Evolutionary conservation across 306 rosid species (phyloP), one percentile per base, ranked within the genome.

Genomic region (Dicorynia guianensis): DNA sequence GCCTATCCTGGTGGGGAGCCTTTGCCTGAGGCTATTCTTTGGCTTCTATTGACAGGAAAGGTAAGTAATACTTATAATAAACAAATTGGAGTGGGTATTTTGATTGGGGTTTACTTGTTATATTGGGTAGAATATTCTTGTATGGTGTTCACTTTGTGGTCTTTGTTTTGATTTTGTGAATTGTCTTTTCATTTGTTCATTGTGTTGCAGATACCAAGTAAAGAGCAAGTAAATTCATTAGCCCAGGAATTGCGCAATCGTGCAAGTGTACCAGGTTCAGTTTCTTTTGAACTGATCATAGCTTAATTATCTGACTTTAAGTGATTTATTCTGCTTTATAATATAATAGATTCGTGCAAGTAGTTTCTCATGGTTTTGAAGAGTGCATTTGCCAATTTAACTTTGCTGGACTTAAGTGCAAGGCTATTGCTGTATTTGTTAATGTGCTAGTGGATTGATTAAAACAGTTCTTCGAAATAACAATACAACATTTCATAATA

Each of bases 21-120:
- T 47, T 76, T 95, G 85, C 99, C 97, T 10, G 99, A 95, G 88
- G 90, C 92, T 76, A 84, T 92, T 71, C 87, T 95, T 12, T 95
- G 99, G 99, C 93, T 95, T 74, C 93, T 95, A 67, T 75, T 92
- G 75, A 95, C 99, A 3, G 96, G 99, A 86, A 95, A 92, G 92
- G 99, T 92, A 69, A 43, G 77, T 69, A 35, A 20, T 48, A 40
- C 46, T 58, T 49, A 11, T 54, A 34, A 57, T 76, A 75, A 81
- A 64, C 65, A 53, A 52, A 52, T 55, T 49, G 68, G 57, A 76
- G 61, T 59, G 50, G 69, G 25, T 74, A 20, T 54, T 69, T 42
- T 60, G 61, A 48, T 38, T n/a, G 30, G 74, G 74, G 48, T 30
- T 59, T 48, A 53, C 34, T 36, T 72, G 67, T 59, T 33, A 46